Base-by-base conservation (phyloP, 2,329 filamentous ascomycete species). In the Ascomycota sp. region DNA sequence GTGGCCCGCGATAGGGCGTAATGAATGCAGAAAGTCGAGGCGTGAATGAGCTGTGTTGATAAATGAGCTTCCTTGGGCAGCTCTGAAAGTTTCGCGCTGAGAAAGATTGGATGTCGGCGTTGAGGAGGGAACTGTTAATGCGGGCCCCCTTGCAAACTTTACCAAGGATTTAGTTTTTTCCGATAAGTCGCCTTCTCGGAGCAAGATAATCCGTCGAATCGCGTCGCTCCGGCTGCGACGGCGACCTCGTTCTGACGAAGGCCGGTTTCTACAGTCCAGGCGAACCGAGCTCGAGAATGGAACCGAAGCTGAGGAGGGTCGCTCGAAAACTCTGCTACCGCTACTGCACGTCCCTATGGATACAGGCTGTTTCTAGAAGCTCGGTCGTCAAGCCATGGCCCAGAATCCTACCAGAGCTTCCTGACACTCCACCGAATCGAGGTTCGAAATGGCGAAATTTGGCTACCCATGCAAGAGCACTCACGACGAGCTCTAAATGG, bases 251-350 rank as follows among this genome's bases (percentile, higher is more conserved):
- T 17, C 15, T 17, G 15, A 17, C 15, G 15, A 17, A 4, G 15
- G 15, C 15, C 15, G 15, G 15, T 17, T 17, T 17, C 15, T 17
- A 3, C 15, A 17, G 15, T 17, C 15, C 3, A 17, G 15, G 5
- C 30, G 7, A 13, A 27, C 27, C 13, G 15, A 20, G 24, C 23
- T 23, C 17, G 25, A 43, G 35, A 34, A 56, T 56, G 52, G 55
- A 61, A 43, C 47, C 53, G 27, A 45, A 50, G 35, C 37, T 57
- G 35, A 55, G 52, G 33, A 47, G 48, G 35, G 51, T 48, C 36
- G 48, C 55, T 35, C 50, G 46, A 11, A 51, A 41, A 32, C 35
- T 58, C 6, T 60, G 57, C 31, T 47, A 51, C 20, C 51, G 48
- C 34, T 59, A 56, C 39, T 53, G 53, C 23, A 39, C 46, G 20